These are phyloP conservation scores for Trichophaea hybrida DNA, from an alignment of 2,329 filamentous ascomycete genomes.

Conservation along the genomic window DNA sequence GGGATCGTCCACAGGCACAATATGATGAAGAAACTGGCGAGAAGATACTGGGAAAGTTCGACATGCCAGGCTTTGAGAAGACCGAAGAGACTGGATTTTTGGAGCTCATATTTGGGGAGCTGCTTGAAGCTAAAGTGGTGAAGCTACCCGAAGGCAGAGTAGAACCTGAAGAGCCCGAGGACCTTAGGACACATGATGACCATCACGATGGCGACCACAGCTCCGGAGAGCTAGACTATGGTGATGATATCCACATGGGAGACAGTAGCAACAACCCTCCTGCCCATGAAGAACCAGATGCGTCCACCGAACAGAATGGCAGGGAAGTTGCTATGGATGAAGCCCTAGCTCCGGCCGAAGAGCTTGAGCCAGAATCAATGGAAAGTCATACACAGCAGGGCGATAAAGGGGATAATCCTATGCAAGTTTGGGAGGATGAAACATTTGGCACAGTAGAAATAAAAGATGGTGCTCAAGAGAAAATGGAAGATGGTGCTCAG, in stretches of 20 bases:
- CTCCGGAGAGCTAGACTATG: background rate
- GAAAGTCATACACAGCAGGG: background rate
- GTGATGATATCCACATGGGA: background rate
- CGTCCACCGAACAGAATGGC: background rate
- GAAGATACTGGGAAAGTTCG: constrained; percentile 23
- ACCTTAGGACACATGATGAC: background rate
- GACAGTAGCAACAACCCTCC: background rate
- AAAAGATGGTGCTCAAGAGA: background rate
- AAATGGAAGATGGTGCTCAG: background rate
- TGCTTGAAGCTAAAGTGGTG: constrained; percentile 19
- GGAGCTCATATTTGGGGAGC: constrained; percentile 20
- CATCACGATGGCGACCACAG: background rate
- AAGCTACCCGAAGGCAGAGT: constrained; percentile 12
- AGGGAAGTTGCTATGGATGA: background rate
- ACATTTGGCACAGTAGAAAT: background rate
- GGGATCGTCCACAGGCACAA: constrained; percentile 20
- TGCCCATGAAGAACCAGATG: background rate
- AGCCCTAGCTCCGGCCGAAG: background rate
- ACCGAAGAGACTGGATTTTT: constrained; percentile 1
- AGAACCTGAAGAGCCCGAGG: background rate
- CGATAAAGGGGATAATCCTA: background rate
- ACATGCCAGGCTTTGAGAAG: constrained; percentile 23
- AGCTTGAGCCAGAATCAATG: background rate
- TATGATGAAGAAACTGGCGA: constrained; percentile 26
- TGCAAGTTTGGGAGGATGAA: background rate